phyloP scores from a whole-genome alignment of 192 early-diverging fungal genomes.

The Rhizoclosmatium sp. region DNA sequence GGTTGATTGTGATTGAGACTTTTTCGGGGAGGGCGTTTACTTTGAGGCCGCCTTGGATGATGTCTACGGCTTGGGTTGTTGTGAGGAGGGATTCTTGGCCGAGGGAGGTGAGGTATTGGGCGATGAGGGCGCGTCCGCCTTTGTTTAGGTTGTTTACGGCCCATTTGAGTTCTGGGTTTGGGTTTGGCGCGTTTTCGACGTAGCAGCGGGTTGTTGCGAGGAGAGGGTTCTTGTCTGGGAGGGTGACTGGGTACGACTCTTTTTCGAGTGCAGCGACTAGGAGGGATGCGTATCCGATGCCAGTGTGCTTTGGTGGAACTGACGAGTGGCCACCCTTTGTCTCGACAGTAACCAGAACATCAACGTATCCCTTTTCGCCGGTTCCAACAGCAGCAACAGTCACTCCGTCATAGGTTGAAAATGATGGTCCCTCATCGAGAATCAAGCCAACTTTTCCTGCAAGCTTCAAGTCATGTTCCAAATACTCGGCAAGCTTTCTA shows the following conservation, averaged over 20 bases:
- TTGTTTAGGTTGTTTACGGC: not conserved
- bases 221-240: constrained; percentile 21
- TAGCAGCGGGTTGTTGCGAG: constrained; percentile 33
- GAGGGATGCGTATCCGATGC: constrained; percentile 40
- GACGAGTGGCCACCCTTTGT: constrained; percentile 52
- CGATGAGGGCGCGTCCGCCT: not conserved
- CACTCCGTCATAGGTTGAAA: constrained; percentile 10
- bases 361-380: constrained; percentile 53
- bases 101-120: constrained; percentile 3
- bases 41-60: constrained; percentile 56
- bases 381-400: constrained; percentile 38
- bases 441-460: constrained; percentile 42
- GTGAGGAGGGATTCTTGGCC: constrained; percentile 31
- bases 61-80: constrained; percentile 54
- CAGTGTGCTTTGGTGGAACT: constrained; percentile 52
- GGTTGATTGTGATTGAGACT: constrained; percentile 40
- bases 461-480: constrained; percentile 9
- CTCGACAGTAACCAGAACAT: constrained; percentile 36
- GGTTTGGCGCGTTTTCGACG: constrained; percentile 30
- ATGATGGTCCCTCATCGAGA: constrained; percentile 50
- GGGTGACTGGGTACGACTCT: constrained; percentile 17
- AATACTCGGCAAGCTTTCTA: constrained; percentile 9
- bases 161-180: constrained; percentile 6
- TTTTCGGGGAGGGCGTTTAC: constrained; percentile 53
- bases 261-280: constrained; percentile 39